Evolutionary conservation across 352 stramenopile species (phyloP).

Genomic region (Albugo candida): DNA sequence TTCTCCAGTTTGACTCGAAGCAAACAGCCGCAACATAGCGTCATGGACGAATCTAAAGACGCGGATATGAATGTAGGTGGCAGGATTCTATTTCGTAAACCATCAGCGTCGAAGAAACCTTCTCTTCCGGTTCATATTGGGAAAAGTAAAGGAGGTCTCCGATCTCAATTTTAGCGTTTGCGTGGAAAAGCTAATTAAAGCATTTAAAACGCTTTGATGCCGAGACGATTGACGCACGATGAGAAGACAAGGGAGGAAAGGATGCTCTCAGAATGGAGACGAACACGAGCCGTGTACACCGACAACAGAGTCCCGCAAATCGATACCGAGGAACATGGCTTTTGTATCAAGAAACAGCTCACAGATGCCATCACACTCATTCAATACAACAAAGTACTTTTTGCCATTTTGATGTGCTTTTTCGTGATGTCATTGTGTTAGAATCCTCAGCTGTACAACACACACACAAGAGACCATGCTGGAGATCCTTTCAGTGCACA

Average conservation of each 20-base stretch:
- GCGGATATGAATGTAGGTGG: slow-evolving; percentile 11
- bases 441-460: slow-evolving; percentile 57
- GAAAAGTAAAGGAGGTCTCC: slow-evolving; percentile 61
- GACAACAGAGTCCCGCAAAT: slow-evolving; percentile 24
- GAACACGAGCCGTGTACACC: too few species aligned
- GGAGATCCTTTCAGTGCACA: not conserved
- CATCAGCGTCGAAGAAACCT: slow-evolving; percentile 15
- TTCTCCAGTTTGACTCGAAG: not conserved
- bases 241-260: too few species aligned
- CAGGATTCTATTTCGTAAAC: slow-evolving; percentile 61
- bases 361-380: slow-evolving; percentile 49
- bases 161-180: slow-evolving; percentile 57
- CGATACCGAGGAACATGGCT: slow-evolving; percentile 43
- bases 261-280: too few species aligned
- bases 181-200: not conserved
- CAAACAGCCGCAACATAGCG: not conserved
- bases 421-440: slow-evolving; percentile 4
- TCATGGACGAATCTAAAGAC: slow-evolving; percentile 4
- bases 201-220: not conserved
- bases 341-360: slow-evolving; percentile 48
- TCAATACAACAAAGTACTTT: slow-evolving; percentile 65
- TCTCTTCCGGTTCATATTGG: slow-evolving; percentile 60
- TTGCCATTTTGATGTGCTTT: not conserved
- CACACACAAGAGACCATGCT: not conserved
- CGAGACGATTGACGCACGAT: too few species aligned